A percentile compares a stretch with the other conserved stretches of the same genome.
phyloP scores from a whole-genome alignment of 306 rosid species.

The Urtica urens region DNA sequence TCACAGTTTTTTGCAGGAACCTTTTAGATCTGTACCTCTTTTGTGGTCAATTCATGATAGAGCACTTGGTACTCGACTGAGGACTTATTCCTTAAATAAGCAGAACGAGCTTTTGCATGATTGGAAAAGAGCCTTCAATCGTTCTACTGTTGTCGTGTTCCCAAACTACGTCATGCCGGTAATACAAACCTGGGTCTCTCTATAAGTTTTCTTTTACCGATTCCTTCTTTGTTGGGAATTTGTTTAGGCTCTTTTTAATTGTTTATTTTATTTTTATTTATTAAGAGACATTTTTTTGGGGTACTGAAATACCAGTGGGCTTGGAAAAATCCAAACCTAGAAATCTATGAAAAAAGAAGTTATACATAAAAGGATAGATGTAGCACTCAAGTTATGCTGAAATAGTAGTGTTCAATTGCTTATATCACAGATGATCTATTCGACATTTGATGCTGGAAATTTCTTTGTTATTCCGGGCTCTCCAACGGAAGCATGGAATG shows the following conservation, averaged over 20 bases:
- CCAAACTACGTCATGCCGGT: constrained; percentile 87
- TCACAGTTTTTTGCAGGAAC: constrained; percentile 92
- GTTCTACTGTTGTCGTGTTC: constrained; percentile 83
- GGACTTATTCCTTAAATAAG: constrained; percentile 38
- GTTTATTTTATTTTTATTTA: too few relatives aligned
- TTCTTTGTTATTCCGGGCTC: constrained; percentile 87
- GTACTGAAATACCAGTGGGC: too few relatives aligned
- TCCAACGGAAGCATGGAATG: constrained; percentile 59
- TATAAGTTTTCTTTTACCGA: constrained; percentile 9
- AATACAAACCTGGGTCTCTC: constrained; percentile 39
- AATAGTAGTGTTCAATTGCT: too few relatives aligned
- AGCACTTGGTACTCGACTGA: constrained; percentile 62
- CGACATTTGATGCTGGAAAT: constrained; percentile 74
- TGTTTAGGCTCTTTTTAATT: too few relatives aligned
- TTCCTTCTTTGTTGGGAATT: not conserved
- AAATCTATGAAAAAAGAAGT: too few relatives aligned
- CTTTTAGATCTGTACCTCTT: constrained; percentile 83
- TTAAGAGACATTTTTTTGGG: too few relatives aligned
- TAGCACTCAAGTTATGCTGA: too few relatives aligned
- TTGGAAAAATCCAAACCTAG: too few relatives aligned
- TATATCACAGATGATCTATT: constrained; percentile 68
- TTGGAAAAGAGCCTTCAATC: constrained; percentile 84
- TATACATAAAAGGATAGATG: too few relatives aligned
- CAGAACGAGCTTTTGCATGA: constrained; percentile 62
- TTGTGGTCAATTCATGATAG: constrained; percentile 78